phyloP scores from a whole-genome alignment of 257 asterid genomes.

The Dorcoceras hygrometricum region DNA sequence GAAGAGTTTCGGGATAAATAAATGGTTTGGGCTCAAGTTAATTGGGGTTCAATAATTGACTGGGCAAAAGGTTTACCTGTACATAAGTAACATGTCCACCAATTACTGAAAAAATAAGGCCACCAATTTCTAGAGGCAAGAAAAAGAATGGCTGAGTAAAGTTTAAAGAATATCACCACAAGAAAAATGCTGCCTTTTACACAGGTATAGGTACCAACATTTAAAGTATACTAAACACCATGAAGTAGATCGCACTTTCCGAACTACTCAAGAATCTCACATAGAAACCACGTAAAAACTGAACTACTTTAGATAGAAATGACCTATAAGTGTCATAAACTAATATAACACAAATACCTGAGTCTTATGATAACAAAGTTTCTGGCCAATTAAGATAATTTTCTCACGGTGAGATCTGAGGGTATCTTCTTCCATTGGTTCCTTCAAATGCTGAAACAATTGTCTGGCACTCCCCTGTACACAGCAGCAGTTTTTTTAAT shows the following conservation, averaged over 20 bases:
- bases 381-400: conserved; percentile 67
- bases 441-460: conserved; percentile 88
- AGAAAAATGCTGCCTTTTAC: too few relatives aligned
- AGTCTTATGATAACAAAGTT: conserved; percentile 49
- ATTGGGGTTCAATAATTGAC: too few relatives aligned
- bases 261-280: conserved; percentile 9
- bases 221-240: background rate
- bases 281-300: background rate
- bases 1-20: too few relatives aligned
- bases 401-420: conserved; percentile 91
- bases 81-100: too few relatives aligned
- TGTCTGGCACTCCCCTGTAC: conserved; percentile 96
- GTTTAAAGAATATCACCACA: too few relatives aligned
- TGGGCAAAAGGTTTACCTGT: too few relatives aligned
- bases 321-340: conserved; percentile 10
- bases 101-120: too few relatives aligned
- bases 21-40: too few relatives aligned
- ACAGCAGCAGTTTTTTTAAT: conserved; percentile 16
- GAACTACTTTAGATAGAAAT: background rate
- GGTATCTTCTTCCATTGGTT: conserved; percentile 95
- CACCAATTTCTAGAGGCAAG: too few relatives aligned
- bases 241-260: background rate
- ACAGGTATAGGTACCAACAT: too few relatives aligned
- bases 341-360: conserved; percentile 49
- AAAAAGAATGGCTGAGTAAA: too few relatives aligned